These are phyloP conservation scores for Dicorynia guianensis DNA, from an alignment of 306 rosid genomes.

Conservation along the genomic window DNA sequence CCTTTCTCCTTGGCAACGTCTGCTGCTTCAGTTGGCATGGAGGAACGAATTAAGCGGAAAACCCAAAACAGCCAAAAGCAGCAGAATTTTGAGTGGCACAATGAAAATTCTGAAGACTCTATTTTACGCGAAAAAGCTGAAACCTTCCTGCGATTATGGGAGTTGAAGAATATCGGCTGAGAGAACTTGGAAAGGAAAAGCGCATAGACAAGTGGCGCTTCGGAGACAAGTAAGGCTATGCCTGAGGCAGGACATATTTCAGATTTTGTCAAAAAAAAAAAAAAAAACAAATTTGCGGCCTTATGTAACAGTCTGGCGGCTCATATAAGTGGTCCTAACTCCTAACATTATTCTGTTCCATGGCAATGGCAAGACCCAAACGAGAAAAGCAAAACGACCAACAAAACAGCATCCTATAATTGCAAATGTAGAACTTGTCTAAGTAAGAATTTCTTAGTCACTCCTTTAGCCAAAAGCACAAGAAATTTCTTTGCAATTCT, in stretches of 20 bases:
- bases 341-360: too few relatives aligned
- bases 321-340: background rate
- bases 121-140: background rate
- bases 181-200: slow-evolving; percentile 46
- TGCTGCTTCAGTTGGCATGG: slow-evolving; percentile 36
- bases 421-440: too few relatives aligned
- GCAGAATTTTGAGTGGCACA: slow-evolving; percentile 8
- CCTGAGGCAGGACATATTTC: slow-evolving; percentile 46
- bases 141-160: slow-evolving; percentile 35
- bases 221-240: slow-evolving; percentile 41
- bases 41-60: slow-evolving; percentile 9
- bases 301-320: background rate
- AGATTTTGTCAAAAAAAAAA: slow-evolving; percentile 33
- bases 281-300: slow-evolving; percentile 2
- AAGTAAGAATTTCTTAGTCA: too few relatives aligned
- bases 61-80: slow-evolving; percentile 39
- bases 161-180: slow-evolving; percentile 8
- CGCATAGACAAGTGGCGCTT: slow-evolving; percentile 45
- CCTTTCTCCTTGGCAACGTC: background rate
- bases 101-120: slow-evolving; percentile 23
- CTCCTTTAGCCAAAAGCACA: too few relatives aligned
- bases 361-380: too few relatives aligned
- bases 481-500: background rate
- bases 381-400: too few relatives aligned
- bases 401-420: too few relatives aligned